Evolutionary conservation across 768 basidiomycete genomes (phyloP).

Genomic region (Macrolepiota albuminosa): DNA sequence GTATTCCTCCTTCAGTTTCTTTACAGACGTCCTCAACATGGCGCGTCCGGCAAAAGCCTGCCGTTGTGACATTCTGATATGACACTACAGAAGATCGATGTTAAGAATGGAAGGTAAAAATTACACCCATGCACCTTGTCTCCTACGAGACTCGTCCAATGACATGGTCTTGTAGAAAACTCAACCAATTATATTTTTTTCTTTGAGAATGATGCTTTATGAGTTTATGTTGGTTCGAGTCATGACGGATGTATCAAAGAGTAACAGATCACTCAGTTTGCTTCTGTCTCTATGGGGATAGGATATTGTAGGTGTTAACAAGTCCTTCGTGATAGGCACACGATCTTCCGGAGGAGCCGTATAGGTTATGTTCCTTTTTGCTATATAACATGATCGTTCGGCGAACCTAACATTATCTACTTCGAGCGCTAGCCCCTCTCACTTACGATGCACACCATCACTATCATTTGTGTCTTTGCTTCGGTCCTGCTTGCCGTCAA

Average conservation of each 20-base stretch:
- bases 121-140: not conserved
- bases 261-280: constrained; percentile 8
- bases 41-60: not conserved
- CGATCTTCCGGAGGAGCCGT: constrained; percentile 14
- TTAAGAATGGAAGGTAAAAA: not conserved
- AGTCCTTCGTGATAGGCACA: constrained; percentile 18
- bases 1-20: not conserved
- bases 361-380: constrained; percentile 15
- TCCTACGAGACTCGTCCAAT: not conserved
- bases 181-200: constrained; percentile 1
- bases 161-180: constrained; percentile 2
- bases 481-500: constrained; percentile 8
- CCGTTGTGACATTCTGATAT: constrained; percentile 4
- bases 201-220: constrained; percentile 6
- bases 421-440: constrained; percentile 6
- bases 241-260: constrained; percentile 7
- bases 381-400: constrained; percentile 16
- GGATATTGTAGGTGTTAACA: constrained; percentile 10
- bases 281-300: constrained; percentile 18
- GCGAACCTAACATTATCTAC: constrained; percentile 5
- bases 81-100: not conserved
- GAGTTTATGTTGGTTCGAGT: constrained; percentile 7
- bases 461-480: constrained; percentile 9
- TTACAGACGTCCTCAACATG: not conserved
- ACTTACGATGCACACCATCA: constrained; percentile 11